These are phyloP conservation scores for Coriolopsis trogii DNA, from an alignment of 1,284 basidiomycete species.

Conservation along the genomic window DNA sequence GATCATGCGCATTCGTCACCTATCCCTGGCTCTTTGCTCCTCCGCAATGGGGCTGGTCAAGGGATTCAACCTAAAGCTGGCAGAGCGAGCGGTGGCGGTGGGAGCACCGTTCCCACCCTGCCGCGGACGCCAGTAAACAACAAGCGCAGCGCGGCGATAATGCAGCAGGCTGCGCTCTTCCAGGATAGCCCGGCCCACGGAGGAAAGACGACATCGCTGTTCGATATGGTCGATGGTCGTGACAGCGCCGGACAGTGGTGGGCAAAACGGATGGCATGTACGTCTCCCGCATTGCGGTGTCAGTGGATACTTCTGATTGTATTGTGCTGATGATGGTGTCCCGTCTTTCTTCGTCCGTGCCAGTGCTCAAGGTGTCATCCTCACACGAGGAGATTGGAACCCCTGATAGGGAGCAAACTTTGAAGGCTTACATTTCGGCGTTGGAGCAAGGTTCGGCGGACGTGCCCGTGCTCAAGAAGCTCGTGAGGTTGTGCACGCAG, in stretches of 20 bases:
- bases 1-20: constrained; percentile 53
- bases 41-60: constrained; percentile 37
- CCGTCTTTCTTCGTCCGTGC: constrained; percentile 11
- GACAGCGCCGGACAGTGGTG: constrained; percentile 77
- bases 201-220: constrained; percentile 53
- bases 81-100: too few species aligned
- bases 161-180: constrained; percentile 78
- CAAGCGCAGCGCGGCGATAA: constrained; percentile 46
- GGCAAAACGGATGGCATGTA: constrained; percentile 70
- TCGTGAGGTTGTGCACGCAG: constrained; percentile 61
- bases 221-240: constrained; percentile 63
- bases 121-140: constrained; percentile 67
- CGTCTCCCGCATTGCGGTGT: constrained; percentile 32
- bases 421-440: constrained; percentile 52
- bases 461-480: constrained; percentile 55
- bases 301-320: constrained; percentile 20
- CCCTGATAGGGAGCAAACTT: constrained; percentile 47
- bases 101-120: constrained; percentile 17
- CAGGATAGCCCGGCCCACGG: constrained; percentile 70
- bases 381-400: constrained; percentile 41
- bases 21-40: constrained; percentile 57
- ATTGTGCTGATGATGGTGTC: constrained; percentile 21
- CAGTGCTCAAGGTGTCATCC: constrained; percentile 55
- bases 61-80: constrained; percentile 43
- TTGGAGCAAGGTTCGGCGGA: constrained; percentile 57